Evolutionary conservation across 2,329 filamentous ascomycete genomes (phyloP), one percentile per base, ranked within the genome.

Genomic region (Pseudogymnoascus sp.): DNA sequence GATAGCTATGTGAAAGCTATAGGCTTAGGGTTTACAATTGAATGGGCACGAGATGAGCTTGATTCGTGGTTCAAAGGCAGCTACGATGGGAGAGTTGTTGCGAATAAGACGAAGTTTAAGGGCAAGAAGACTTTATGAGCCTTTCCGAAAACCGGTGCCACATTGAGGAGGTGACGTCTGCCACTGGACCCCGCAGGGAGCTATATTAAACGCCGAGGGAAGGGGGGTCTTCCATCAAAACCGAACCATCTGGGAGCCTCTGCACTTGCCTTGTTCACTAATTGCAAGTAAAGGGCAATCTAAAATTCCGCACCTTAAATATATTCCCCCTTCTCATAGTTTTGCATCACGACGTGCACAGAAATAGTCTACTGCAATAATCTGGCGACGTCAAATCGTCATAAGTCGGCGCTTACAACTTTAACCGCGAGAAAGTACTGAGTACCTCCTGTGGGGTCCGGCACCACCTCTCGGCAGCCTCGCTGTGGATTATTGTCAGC

Each of bases 401-500:
- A 57, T 36, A 34, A 51, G 51, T 21, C n/a, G 29, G 51, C 51
- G 51, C 51, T 57, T 57, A 36, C 18, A 18, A 21, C 21, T 21
- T 57, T 57, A 57, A 57, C 51, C 51, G 51, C 51, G 29, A 57
- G 29, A 8, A 57, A 57, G 51, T 57, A 57, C 51, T 21, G 51
- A 57, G 51, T 57, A 57, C 51, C 29, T 57, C 47, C 29, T 16
- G 51, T 57, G 51, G 51, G 51, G 51, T 57, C 51, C 51, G 29
- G 51, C 29, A 57, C 51, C 51, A 57, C 29, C 51, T 57, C 51
- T 57, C 51, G 51, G 29, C 51, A 57, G 51, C 51, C 51, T 57
- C 51, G 51, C 14, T 57, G 51, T 57, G 29, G 51, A 57, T 57
- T 57, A 57, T 57, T 57, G 29, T 57, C 51, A 57, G 51, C 51